Evolutionary conservation across 805 yeast species (phyloP).

Genomic region (Pichia occidentalis): DNA sequence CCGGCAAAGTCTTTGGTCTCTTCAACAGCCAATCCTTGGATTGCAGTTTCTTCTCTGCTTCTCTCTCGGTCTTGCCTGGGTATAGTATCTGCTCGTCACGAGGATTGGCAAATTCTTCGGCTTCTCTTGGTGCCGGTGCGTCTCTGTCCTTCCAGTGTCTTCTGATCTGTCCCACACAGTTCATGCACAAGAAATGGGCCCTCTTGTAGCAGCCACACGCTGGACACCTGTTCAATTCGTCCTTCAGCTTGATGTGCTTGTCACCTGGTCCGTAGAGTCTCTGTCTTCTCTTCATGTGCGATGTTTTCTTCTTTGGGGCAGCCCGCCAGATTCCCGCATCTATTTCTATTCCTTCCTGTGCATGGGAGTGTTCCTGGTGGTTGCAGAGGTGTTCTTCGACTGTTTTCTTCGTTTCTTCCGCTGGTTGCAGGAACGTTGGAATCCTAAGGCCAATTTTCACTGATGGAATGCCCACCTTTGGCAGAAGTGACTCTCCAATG

Average conservation of each 20-base stretch:
- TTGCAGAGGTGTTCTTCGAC: constrained; percentile 19
- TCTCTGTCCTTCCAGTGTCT: constrained; percentile 51
- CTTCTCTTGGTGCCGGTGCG: constrained; percentile 24
- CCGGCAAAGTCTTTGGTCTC: constrained; percentile 52
- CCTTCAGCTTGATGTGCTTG: constrained; percentile 70
- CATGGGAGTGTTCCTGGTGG: constrained; percentile 31
- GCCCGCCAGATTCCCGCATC: constrained; percentile 78
- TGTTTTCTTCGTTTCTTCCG: constrained; percentile 9
- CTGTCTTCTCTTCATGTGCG: constrained; percentile 79
- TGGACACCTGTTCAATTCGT: constrained; percentile 84
- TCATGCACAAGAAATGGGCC: constrained; percentile 87
- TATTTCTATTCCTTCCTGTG: constrained; percentile 35
- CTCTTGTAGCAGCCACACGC: constrained; percentile 92
- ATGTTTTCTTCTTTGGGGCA: constrained; percentile 89
- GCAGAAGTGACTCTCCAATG: constrained; percentile 14
- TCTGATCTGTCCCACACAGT: constrained; percentile 79
- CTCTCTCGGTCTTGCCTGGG: constrained; percentile 59
- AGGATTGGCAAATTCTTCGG: constrained; percentile 44
- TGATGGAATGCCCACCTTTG: constrained; percentile 16
- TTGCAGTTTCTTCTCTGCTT: constrained; percentile 40
- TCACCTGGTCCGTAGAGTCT: constrained; percentile 77
- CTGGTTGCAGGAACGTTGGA: constrained; percentile 18
- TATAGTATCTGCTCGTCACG: constrained; percentile 60
- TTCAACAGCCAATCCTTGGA: constrained; percentile 50
- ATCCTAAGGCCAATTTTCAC: constrained; percentile 17